Conservation (phyloP, 2,329 filamentous ascomycete species). For the Lojkania enalia region DNA sequence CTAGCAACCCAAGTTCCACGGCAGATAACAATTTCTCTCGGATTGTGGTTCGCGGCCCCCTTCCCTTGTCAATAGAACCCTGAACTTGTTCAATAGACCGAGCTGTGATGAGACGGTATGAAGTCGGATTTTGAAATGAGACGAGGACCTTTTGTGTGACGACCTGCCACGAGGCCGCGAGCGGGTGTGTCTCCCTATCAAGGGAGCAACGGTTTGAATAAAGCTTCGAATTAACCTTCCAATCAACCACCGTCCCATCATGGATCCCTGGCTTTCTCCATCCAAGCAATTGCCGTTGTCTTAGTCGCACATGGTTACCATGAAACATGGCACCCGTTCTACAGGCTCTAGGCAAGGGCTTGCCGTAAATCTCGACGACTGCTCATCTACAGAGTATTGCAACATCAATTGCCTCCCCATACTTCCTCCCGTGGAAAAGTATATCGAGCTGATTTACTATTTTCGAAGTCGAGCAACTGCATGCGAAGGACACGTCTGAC, state of each 20-base stretch:
- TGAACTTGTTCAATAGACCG: too few species aligned
- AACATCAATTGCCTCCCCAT: too few species aligned
- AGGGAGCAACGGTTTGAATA: neutral
- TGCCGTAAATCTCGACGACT: too few species aligned
- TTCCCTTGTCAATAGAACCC: too few species aligned
- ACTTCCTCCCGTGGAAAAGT: too few species aligned
- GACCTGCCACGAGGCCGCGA: neutral
- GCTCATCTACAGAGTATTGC: too few species aligned
- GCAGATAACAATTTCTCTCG: neutral
- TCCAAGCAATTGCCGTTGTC: conserved; percentile 1
- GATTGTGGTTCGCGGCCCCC: too few species aligned
- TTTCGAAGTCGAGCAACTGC: too few species aligned
- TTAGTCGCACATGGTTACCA: conserved; percentile 3
- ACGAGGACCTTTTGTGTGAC: neutral
- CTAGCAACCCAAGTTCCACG: neutral
- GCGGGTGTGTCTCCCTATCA: neutral
- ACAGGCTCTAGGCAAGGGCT: too few species aligned
- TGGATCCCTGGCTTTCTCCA: neutral
- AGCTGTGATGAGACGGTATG: neutral
- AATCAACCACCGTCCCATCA: too few species aligned
- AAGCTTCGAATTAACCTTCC: neutral
- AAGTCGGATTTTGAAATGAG: neutral
- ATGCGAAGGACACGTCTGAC: too few species aligned
- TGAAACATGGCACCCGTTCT: conserved; percentile 5
- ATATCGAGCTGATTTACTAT: too few species aligned